phyloP scores from a whole-genome alignment of 1,284 basidiomycete genomes.

The Trichosporon sp. region DNA sequence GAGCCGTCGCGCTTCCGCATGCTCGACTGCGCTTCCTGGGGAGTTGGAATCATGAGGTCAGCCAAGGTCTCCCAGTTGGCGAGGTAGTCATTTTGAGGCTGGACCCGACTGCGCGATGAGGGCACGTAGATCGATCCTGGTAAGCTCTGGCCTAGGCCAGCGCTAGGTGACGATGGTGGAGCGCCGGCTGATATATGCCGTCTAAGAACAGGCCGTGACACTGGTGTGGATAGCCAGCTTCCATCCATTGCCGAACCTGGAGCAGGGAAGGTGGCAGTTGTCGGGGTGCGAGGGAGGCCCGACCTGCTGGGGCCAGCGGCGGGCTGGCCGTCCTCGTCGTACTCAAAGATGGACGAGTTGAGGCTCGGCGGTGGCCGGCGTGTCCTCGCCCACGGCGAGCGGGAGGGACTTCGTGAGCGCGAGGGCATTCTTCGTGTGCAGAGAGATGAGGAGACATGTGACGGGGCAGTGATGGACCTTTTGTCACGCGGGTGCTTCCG shows the following conservation, averaged over 20 bases:
- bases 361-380: background rate
- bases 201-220: background rate
- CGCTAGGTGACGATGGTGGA: background rate
- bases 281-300: constrained; percentile 1
- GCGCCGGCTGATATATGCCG: background rate
- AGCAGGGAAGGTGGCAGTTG: background rate
- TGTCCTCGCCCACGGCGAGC: background rate
- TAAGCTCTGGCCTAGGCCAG: background rate
- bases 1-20: background rate
- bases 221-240: background rate
- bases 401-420: background rate
- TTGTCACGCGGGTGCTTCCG: background rate
- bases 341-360: background rate
- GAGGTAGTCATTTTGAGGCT: constrained; percentile 20
- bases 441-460: background rate
- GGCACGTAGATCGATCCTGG: background rate
- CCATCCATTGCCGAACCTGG: background rate
- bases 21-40: constrained; percentile 1
- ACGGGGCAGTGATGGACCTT: background rate
- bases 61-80: constrained; percentile 38
- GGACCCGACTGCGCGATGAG: background rate
- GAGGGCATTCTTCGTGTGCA: background rate
- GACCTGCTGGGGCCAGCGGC: background rate
- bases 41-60: constrained; percentile 24
- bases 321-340: background rate